Percentiles rank a stretch among this genome's conserved stretches.
Conservation (phyloP, 768 basidiomycete genomes). For the Galerina sulciceps region DNA sequence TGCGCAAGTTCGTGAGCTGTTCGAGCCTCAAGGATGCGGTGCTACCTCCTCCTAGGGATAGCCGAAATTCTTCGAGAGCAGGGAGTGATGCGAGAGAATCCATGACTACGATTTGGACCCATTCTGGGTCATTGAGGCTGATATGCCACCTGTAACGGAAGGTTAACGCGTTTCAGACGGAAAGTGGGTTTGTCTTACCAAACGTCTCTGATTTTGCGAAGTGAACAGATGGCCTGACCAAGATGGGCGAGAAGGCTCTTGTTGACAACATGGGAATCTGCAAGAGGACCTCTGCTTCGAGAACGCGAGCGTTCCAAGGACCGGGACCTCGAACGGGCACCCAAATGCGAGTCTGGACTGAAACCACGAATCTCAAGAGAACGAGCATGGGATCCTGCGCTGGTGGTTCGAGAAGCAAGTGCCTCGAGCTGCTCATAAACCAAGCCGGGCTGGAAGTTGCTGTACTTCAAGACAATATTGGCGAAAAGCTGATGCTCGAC, state of each 20-base stretch:
- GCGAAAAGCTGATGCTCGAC: constrained; percentile 23
- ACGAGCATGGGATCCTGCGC: constrained; percentile 17
- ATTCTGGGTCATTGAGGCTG: constrained; percentile 22
- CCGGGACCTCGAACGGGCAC: constrained; percentile 22
- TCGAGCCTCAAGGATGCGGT: constrained; percentile 18
- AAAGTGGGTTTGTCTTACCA: constrained; percentile 13
- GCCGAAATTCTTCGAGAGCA: constrained; percentile 12
- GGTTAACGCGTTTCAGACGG: background rate
- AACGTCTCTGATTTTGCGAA: constrained; percentile 20
- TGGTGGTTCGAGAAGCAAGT: constrained; percentile 17
- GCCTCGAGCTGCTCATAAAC: constrained; percentile 24
- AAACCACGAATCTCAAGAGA: constrained; percentile 24
- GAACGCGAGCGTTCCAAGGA: constrained; percentile 24
- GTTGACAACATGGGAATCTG: constrained; percentile 18
- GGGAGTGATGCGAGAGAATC: constrained; percentile 22
- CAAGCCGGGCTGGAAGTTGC: constrained; percentile 24
- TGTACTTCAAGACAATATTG: constrained; percentile 25
- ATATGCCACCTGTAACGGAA: constrained; percentile 21
- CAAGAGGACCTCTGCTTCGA: constrained; percentile 22
- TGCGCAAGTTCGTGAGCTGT: constrained; percentile 18
- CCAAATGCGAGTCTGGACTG: constrained; percentile 23
- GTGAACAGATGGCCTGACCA: constrained; percentile 21
- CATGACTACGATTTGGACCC: constrained; percentile 24
- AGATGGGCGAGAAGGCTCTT: constrained; percentile 18
- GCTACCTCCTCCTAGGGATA: constrained; percentile 19